Percentiles rank a stretch among this genome's conserved stretches.
Evolutionary conservation across 2,329 filamentous ascomycete genomes (phyloP).

Genomic region (Mycosphaerella arachidis): DNA sequence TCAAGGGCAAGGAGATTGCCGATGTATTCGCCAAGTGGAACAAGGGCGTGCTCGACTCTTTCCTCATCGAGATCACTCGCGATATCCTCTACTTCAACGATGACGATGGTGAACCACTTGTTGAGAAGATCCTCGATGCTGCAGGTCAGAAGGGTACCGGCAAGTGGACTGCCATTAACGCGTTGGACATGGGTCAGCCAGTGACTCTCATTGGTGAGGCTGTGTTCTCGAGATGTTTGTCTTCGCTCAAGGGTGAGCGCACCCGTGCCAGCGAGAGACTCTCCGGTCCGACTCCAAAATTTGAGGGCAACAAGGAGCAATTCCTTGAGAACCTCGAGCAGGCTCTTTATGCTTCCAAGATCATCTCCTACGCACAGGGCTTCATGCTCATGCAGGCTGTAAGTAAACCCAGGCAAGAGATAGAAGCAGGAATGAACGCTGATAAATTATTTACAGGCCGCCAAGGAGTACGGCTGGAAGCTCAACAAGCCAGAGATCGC

Average conservation of each 20-base stretch:
- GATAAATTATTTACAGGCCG: conserved; percentile 59
- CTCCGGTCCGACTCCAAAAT: conserved; percentile 69
- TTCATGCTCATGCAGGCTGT: conserved; percentile 99
- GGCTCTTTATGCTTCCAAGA: conserved; percentile 98
- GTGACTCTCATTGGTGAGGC: conserved; percentile 97
- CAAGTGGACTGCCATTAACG: conserved; percentile 99
- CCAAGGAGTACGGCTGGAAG: conserved; percentile 95
- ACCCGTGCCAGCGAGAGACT: conserved; percentile 74
- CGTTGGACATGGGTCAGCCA: conserved; percentile 95
- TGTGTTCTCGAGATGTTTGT: conserved; percentile 91
- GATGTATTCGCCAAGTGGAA: conserved; percentile 96
- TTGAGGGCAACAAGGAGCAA: conserved; percentile 84
- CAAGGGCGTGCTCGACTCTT: conserved; percentile 96
- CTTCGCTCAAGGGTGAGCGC: conserved; percentile 91
- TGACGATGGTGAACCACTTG: conserved; percentile 80
- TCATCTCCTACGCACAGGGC: conserved; percentile 98
- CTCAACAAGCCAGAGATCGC: conserved; percentile 99
- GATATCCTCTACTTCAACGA: conserved; percentile 99
- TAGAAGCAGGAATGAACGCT: background rate
- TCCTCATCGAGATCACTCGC: conserved; percentile 98
- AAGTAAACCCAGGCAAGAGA: conserved; percentile 37
- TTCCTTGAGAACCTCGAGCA: conserved; percentile 98
- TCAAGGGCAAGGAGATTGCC: conserved; percentile 90
- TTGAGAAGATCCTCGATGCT: conserved; percentile 98
- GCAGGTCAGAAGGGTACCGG: conserved; percentile 99